A percentile compares a stretch with the other conserved stretches of the same genome.
Conservation (phyloP, 2,329 filamentous ascomycete genomes). For the Hymenoscyphus scutula region DNA sequence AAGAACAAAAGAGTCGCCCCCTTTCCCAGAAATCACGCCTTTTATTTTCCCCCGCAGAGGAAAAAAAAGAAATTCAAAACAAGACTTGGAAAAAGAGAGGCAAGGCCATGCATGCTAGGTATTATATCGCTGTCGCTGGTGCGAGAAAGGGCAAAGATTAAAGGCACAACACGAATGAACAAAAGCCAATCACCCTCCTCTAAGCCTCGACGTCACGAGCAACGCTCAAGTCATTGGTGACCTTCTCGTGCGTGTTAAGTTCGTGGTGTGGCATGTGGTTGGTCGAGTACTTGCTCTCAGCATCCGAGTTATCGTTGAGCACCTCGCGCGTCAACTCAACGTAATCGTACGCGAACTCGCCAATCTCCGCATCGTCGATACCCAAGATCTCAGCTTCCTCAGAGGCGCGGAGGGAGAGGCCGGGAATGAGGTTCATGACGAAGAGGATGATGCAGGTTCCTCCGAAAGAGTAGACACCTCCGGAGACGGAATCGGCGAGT, state of each 20-base stretch:
- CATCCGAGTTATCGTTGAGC: slow-evolving; percentile 13
- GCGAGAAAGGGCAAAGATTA: neutral
- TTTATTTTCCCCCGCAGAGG: no score
- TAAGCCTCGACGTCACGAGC: neutral
- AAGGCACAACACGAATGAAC: neutral
- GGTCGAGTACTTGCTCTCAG: slow-evolving; percentile 17
- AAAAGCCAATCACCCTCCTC: no score
- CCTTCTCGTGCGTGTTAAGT: neutral
- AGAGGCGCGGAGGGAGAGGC: slow-evolving; percentile 68
- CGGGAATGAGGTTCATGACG: slow-evolving; percentile 74
- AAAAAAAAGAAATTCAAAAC: no score
- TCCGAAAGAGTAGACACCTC: slow-evolving; percentile 74
- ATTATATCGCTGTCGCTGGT: neutral
- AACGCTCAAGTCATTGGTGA: neutral
- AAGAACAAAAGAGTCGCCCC: no score
- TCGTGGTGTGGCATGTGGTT: neutral
- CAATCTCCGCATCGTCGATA: slow-evolving; percentile 87
- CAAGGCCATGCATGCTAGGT: neutral
- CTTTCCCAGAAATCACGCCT: no score
- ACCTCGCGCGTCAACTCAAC: slow-evolving; percentile 57
- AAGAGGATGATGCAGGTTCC: slow-evolving; percentile 78
- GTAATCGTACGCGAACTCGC: slow-evolving; percentile 94
- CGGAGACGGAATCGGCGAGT: slow-evolving; percentile 74
- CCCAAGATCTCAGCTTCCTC: slow-evolving; percentile 80
- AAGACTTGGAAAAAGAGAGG: no score